These are phyloP conservation scores for Falciphora oryzae DNA, from an alignment of 2,329 filamentous ascomycete species.

Conservation along the genomic window DNA sequence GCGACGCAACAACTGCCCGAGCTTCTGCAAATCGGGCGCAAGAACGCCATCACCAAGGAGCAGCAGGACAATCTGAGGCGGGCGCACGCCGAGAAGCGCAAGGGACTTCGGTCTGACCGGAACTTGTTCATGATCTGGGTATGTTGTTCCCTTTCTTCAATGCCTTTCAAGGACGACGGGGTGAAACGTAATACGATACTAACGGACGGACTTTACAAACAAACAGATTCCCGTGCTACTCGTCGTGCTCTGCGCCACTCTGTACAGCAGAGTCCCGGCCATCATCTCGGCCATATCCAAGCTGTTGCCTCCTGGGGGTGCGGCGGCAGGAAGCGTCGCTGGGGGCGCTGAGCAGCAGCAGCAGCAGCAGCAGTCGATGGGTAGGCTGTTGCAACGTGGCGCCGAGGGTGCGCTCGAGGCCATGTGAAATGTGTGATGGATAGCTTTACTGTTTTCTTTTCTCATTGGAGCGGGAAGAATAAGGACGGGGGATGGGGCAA, in stretches of 20 bases:
- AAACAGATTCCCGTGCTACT: constrained; percentile 10
- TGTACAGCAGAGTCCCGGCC: constrained; percentile 6
- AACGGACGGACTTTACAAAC: background rate
- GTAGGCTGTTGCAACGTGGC: background rate
- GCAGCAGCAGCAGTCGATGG: background rate
- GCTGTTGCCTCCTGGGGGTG: constrained; percentile 1
- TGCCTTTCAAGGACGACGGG: background rate
- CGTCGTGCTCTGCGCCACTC: constrained; percentile 9
- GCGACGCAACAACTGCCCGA: constrained; percentile 27
- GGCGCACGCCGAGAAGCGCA: constrained; percentile 56
- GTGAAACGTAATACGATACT: background rate
- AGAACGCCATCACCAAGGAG: constrained; percentile 58
- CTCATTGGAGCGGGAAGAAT: background rate
- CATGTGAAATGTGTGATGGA: constrained; percentile 23
- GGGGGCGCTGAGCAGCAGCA: background rate
- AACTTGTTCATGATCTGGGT: constrained; percentile 68
- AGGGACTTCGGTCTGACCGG: constrained; percentile 56
- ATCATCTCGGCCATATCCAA: constrained; percentile 2
- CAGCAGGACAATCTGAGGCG: constrained; percentile 59
- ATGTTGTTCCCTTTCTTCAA: constrained; percentile 22
- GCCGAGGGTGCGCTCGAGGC: background rate
- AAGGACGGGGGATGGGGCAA: background rate
- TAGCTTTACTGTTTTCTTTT: background rate
- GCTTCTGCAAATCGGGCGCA: constrained; percentile 55
- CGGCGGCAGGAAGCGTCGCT: background rate